These are phyloP conservation scores for Penicillium odoratum DNA, from an alignment of 495 filamentous ascomycete species.

Conservation along the genomic window DNA sequence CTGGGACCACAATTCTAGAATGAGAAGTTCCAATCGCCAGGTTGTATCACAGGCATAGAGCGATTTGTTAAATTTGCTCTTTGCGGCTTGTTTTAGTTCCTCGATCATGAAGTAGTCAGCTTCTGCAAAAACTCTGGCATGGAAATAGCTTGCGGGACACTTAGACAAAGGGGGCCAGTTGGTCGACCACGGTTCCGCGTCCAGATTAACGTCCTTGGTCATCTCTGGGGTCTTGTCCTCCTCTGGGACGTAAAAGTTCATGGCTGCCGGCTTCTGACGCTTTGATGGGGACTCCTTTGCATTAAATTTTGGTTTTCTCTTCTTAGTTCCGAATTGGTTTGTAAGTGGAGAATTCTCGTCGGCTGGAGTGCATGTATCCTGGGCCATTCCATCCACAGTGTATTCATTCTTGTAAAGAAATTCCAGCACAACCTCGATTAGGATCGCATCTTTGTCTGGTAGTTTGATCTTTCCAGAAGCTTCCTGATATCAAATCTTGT, in stretches of 20 bases:
- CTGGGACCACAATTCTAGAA: neutral
- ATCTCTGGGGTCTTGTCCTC: neutral
- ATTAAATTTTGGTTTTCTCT: neutral
- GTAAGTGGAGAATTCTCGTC: neutral
- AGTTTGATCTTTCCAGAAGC: neutral
- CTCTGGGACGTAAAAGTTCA: neutral
- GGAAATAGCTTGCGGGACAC: neutral
- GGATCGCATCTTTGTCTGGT: neutral
- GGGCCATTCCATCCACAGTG: neutral
- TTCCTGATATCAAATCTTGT: neutral
- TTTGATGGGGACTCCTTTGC: neutral
- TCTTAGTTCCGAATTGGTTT: neutral
- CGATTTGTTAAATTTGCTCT: neutral
- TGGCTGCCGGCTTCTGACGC: neutral
- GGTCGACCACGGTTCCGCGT: neutral
- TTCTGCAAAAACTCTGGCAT: neutral
- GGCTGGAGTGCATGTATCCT: neutral
- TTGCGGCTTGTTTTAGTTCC: neutral
- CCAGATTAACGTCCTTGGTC: neutral
- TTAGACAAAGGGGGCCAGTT: neutral
- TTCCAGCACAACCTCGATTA: neutral
- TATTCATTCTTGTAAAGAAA: neutral
- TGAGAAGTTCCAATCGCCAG: neutral
- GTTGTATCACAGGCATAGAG: neutral
- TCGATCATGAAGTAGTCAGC: neutral